A percentile compares a stretch with the other conserved stretches of the same genome.
Conservation (phyloP, 139 green algal genomes). For the Mychonastes homosphaera region DNA sequence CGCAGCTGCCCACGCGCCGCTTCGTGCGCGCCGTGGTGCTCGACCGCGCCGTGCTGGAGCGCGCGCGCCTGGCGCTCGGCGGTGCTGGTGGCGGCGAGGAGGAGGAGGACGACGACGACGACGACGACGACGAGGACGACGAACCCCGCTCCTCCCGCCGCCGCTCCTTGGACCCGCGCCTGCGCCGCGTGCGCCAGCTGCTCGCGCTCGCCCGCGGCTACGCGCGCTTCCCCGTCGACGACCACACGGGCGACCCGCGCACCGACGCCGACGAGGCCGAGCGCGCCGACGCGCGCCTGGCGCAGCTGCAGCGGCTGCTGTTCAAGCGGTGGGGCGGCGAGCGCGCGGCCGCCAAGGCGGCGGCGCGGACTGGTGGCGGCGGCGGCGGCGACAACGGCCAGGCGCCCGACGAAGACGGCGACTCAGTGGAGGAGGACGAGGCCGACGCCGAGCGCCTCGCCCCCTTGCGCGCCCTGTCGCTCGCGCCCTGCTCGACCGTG, state of each 20-base stretch:
- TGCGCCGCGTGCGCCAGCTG: constrained; percentile 70
- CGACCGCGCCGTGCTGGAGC: constrained; percentile 70
- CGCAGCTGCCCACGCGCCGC: constrained; percentile 73
- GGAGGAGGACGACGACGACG: too few species aligned
- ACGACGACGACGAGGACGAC: too few species aligned
- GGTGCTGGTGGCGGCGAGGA: neutral
- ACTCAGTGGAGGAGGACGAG: too few species aligned
- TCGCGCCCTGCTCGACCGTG: constrained; percentile 69
- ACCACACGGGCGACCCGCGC: constrained; percentile 80
- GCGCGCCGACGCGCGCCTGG: constrained; percentile 60
- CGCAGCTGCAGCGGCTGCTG: constrained; percentile 77
- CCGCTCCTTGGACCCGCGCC: constrained; percentile 9
- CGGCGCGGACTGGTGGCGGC: too few species aligned
- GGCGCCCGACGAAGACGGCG: too few species aligned
- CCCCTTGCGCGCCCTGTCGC: constrained; percentile 62
- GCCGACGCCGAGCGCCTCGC: too few species aligned
- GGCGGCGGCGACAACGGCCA: too few species aligned
- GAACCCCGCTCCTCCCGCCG: too few species aligned
- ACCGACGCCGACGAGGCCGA: constrained; percentile 68
- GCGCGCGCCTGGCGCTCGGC: constrained; percentile 29
- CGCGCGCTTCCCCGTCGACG: constrained; percentile 83
- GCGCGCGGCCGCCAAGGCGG: too few species aligned
- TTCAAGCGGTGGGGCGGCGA: constrained; percentile 81
- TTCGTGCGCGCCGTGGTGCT: constrained; percentile 75
- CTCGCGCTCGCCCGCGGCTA: constrained; percentile 81